Base-by-base conservation (phyloP, 441 rosid species). In the Viola pubescens region DNA sequence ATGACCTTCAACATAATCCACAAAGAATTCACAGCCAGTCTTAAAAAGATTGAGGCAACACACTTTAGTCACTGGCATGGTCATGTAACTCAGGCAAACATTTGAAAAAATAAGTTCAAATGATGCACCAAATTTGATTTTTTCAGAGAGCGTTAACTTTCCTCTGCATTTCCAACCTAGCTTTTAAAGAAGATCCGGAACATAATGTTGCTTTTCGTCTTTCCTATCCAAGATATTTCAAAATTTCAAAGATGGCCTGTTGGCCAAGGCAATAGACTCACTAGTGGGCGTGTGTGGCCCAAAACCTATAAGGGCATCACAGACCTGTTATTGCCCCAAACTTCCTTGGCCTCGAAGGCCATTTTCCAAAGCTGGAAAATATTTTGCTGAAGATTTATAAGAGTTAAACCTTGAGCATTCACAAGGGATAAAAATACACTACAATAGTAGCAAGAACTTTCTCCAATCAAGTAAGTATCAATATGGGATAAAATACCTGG, bases 401-500 rank as follows among this genome's bases (percentile, higher is more conserved):
- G 19, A 4, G 9, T 38, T 12, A 48, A n/a, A 9, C 9, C 39
- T 38, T 10, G 48, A 47, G 51, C 56, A 58, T 13, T 11, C 10
- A 16, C 13, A 42, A 50, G 26, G 41, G 2, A 51, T 6, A 8
- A 41, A 12, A 13, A 47, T 9, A 42, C 13, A 40, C 12, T 9
- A 4, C 7, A 59, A 60, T 5, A 14, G 51, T 34, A 11, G 37
- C 47, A 37, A 26, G 50, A 16, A 67, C 14, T 61, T 44, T 41
- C 41, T 43, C 59, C 54, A 55, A 51, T 47, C 52, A 47, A 64
- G 49, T 52, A 54, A n/a, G 62, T 61, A 60, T 48, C 12, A 59
- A 40, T 19, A 44, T n/a, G 41, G 46, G 44, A 62, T 34, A 9
- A 61, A 43, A 45, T 77, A 94, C 99, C 97, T 82, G 96, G 62